Evolutionary conservation across 371 early-diverging fungal genomes (phyloP).

Genomic region (Haplosporangium sp.): DNA sequence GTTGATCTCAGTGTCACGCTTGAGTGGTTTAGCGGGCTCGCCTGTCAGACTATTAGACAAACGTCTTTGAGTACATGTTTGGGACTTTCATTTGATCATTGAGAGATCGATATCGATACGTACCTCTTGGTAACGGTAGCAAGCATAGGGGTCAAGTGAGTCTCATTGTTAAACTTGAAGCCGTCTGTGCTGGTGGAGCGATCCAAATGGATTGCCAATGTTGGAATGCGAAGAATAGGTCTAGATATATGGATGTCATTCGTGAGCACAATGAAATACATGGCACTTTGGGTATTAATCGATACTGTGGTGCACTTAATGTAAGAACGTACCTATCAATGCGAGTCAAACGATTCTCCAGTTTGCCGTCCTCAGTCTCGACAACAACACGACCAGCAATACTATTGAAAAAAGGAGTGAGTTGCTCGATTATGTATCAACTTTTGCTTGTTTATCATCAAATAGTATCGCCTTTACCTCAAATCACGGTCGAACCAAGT

Average conservation of each 20-base stretch:
- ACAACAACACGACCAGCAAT: conserved; percentile 97
- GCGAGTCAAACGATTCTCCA: conserved; percentile 78
- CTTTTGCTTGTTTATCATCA: background rate
- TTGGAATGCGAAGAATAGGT: conserved; percentile 94
- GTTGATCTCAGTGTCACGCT: conserved; percentile 49
- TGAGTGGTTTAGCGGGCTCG: conserved; percentile 36
- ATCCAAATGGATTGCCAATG: conserved; percentile 97
- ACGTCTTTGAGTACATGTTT: background rate
- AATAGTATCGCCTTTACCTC: conserved; percentile 37
- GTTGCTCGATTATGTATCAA: background rate
- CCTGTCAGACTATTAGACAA: conserved; percentile 44
- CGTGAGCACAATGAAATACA: too few species aligned
- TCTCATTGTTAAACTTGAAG: conserved; percentile 96
- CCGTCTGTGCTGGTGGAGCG: conserved; percentile 78
- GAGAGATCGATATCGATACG: conserved; percentile 10
- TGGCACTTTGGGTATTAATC: too few species aligned
- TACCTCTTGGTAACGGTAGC: conserved; percentile 81
- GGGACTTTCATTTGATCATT: background rate
- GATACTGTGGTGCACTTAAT: too few species aligned
- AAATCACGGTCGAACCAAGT: conserved; percentile 99
- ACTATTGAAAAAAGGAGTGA: conserved; percentile 43
- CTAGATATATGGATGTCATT: conserved; percentile 16
- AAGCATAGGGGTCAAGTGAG: conserved; percentile 91
- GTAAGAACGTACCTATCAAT: conserved; percentile 69
- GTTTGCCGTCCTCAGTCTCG: conserved; percentile 73